Evolutionary conservation across 768 basidiomycete species (phyloP), one percentile per base, ranked within the genome.

Genomic region (Suillus americanus): DNA sequence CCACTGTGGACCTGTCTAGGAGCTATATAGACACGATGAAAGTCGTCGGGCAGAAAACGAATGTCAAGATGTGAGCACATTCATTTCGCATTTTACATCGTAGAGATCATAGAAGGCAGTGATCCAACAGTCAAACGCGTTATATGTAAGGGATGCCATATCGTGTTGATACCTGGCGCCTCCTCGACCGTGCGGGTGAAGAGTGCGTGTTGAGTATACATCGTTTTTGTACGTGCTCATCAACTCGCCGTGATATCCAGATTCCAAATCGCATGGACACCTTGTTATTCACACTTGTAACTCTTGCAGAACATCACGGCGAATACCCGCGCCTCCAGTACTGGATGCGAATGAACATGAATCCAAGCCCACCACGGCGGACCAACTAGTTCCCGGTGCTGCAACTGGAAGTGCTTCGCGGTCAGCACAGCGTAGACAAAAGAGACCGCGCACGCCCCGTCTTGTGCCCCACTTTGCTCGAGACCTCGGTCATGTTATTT

Each of bases 61-160:
- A 87, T 25, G 86, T 92, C 25, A 88, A 87, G 71, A 87, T 94
- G 94, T 94, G 45, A 50, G 85, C 77, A 50, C 63, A 54, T 45
- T 16, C 18, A 9, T 60, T 23, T 23, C 30, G n/a, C 10, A 23
- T 40, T 57, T 61, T 20, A 3, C 5, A 28, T 16, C 30, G n/a
- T 4, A 53, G n/a, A 45, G 41, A 23, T 55, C 23, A 57, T 18
- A 43, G 64, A 20, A 37, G 2, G 51, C 67, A 94, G 94, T 69
- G 94, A 95, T 72, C 93, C 94, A 0, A 79, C 84, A 1, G 82
- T 95, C n/a, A 96, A 95, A 73, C 88, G 94, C 13, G 86, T 88
- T 2, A 69, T 94, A 8, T 96, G 94, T 77, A 86, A 84, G 72
- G 79, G 80, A 2, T 96, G 94, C 70, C 80, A 84, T 63, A 73